Evolutionary conservation across 2,329 filamentous ascomycete species (phyloP).

Genomic region (Phyllosticta ampelicida): DNA sequence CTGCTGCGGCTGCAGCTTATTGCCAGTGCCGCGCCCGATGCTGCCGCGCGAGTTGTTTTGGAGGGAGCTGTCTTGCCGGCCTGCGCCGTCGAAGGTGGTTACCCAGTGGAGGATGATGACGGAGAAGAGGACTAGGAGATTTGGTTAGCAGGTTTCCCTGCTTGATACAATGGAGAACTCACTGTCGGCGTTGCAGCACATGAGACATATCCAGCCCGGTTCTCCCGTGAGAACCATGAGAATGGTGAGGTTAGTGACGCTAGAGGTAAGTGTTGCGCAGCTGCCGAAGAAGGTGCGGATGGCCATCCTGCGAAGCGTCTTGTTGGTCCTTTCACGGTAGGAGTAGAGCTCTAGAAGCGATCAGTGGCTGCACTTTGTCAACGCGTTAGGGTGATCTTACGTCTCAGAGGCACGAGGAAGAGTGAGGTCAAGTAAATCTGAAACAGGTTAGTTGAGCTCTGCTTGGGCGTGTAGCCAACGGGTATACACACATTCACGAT

Average conservation of each 20-base stretch:
- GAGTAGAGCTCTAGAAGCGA: slow-evolving; percentile 2
- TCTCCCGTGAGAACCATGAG: slow-evolving; percentile 6
- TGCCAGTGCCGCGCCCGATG: not conserved
- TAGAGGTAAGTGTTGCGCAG: slow-evolving; percentile 3
- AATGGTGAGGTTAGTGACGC: slow-evolving; percentile 3
- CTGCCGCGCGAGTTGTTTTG: not conserved
- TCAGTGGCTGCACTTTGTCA: not conserved
- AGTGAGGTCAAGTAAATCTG: slow-evolving; percentile 48
- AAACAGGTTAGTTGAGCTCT: not conserved
- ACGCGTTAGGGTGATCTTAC: not conserved
- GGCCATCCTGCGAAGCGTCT: slow-evolving; percentile 6
- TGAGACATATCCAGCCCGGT: slow-evolving; percentile 8
- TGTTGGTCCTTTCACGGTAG: slow-evolving; percentile 2
- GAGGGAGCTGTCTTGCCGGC: not conserved
- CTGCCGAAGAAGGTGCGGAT: slow-evolving; percentile 8
- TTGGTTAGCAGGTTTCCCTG: not conserved
- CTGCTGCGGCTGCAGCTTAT: not conserved
- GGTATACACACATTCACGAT: slow-evolving; percentile 39
- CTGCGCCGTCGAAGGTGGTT: not conserved
- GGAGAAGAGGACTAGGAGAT: slow-evolving; percentile 1
- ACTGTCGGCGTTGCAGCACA: slow-evolving; percentile 11
- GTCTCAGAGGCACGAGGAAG: slow-evolving; percentile 50
- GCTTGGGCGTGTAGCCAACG: not conserved
- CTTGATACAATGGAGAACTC: not conserved
- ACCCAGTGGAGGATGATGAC: slow-evolving; percentile 9